These are phyloP conservation scores for Comarum palustre DNA, from an alignment of 306 rosid genomes.

Conservation along the genomic window DNA sequence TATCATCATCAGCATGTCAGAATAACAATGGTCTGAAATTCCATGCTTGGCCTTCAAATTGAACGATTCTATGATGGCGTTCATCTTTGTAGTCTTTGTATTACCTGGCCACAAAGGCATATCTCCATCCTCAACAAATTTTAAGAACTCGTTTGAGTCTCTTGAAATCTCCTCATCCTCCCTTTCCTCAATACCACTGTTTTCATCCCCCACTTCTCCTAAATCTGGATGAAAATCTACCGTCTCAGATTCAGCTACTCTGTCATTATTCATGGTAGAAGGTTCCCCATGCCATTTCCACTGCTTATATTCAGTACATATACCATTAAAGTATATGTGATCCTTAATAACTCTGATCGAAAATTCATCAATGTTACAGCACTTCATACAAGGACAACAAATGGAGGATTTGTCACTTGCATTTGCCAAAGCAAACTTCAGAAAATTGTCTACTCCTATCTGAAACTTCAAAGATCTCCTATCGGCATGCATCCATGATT, in stretches of 20 bases:
- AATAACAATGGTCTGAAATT: no score
- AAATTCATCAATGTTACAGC: not conserved
- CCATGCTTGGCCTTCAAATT: not conserved
- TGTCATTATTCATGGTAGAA: not conserved
- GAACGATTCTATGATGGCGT: not conserved
- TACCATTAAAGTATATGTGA: not conserved
- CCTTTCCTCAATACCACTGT: not conserved
- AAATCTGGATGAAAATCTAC: no score
- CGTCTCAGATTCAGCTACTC: not conserved
- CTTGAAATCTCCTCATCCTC: not conserved
- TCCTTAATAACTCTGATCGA: not conserved
- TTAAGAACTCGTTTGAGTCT: not conserved
- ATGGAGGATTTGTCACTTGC: no score
- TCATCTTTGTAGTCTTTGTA: not conserved
- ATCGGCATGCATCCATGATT: no score
- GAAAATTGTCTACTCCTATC: no score
- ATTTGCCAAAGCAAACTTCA: no score
- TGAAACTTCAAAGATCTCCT: no score
- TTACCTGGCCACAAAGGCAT: not conserved
- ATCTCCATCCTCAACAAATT: not conserved
- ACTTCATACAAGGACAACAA: not conserved
- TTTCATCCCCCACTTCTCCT: not conserved
- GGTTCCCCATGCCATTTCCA: not conserved
- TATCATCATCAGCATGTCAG: not conserved
- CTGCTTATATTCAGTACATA: no score